Evolutionary conservation across 768 basidiomycete species (phyloP), one percentile per base, ranked within the genome.

Genomic region (Pholiota microspora): DNA sequence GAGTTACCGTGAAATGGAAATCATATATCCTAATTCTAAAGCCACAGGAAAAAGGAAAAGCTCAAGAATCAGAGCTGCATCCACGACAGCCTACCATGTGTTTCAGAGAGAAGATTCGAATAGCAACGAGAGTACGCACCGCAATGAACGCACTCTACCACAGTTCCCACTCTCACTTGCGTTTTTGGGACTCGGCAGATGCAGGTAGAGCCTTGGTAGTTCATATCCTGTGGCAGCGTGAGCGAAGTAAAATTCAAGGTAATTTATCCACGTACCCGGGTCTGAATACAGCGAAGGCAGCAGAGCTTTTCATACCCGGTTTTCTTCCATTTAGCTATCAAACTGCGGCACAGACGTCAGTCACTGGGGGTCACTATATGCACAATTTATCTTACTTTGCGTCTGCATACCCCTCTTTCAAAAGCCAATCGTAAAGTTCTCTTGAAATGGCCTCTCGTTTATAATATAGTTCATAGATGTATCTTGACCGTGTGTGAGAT

Each of bases 281-380:
- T 95, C 72, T 98, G 96, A 53, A 99, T 98, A 70, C 97, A 99
- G 42, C 97, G 79, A 49, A 98, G 73, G 66, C 97, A 99, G 69
- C 97, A 99, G 6, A 99, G 77, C 69, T 98, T 99, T 73, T 98
- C 97, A 69, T 98, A 99, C 4, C 97, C 97, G 10, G 86, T 77
- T 74, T 98, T 99, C 78, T 98, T 98, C 97, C 97, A 99, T 71
- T 99, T 99, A 32, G 97, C 97, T 67, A 99, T 89, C 67, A 98
- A 73, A 67, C 95, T 98, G 60, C 24, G 34, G 45, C 59, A 50
- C 34, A 34, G 25, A 29, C 27, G 56, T 56, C 58, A 59, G 57
- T 31, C 27, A 45, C 29, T 52, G 25, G 34, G 52, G 12, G 15
- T 12, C 9, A 35, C n/a, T 32, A 34, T n/a, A 10, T 31, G 24